Evolutionary conservation across 192 early-diverging fungal species (phyloP).

Genomic region (Umbelopsis isabellina): DNA sequence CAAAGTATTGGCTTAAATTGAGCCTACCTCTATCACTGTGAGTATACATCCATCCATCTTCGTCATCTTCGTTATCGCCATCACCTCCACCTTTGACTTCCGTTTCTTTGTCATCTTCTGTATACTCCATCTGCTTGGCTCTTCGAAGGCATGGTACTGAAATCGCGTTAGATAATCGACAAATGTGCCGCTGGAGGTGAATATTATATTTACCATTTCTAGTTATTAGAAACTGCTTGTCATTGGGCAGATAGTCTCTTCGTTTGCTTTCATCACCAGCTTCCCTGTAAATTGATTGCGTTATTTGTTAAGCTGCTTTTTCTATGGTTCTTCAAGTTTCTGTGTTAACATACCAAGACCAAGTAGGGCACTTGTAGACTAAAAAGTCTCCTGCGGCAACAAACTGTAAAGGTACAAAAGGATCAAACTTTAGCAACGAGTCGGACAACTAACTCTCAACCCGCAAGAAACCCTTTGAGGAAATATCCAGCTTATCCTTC

Average conservation of each 20-base stretch:
- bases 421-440: not conserved
- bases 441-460: not conserved
- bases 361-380: conserved; percentile 98
- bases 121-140: conserved; percentile 82
- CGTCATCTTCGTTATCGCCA: conserved; percentile 68
- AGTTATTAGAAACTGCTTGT: conserved; percentile 96
- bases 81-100: conserved; percentile 61
- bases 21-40: conserved; percentile 65
- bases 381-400: conserved; percentile 96
- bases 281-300: conserved; percentile 44
- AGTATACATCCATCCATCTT: conserved; percentile 86
- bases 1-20: not conserved
- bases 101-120: conserved; percentile 58
- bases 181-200: not conserved
- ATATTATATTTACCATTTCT: conserved; percentile 62
- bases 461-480: not conserved
- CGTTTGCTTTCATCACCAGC: conserved; percentile 71
- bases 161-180: not conserved
- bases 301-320: not conserved
- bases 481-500: too few species aligned
- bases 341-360: conserved; percentile 71
- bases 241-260: conserved; percentile 77
- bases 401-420: conserved; percentile 61
- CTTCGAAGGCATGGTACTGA: conserved; percentile 88
- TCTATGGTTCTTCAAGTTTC: not conserved